phyloP scores from a whole-genome alignment of 1,139 yeast species.

The Yamadazyma oceani region DNA sequence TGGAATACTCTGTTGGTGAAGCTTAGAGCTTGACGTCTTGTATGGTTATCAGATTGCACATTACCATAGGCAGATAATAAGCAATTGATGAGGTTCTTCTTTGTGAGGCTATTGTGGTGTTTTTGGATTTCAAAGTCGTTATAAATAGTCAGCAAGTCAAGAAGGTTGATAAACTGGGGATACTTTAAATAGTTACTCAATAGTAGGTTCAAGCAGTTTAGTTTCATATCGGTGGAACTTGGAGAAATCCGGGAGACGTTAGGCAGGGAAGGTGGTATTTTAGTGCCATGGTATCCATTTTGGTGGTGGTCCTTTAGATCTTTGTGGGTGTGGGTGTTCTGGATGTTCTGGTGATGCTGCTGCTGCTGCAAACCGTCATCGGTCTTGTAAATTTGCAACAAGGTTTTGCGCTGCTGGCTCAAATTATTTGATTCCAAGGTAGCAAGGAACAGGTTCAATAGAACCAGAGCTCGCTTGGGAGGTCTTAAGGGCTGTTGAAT shows the following conservation, averaged over 20 bases:
- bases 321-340: no score
- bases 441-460: neutral
- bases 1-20: neutral
- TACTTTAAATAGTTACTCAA: constrained; percentile 12
- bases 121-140: constrained; percentile 7
- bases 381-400: neutral
- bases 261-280: no score
- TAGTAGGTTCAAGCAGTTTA: constrained; percentile 13
- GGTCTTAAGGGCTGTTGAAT: no score
- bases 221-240: constrained; percentile 4
- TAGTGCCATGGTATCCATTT: no score
- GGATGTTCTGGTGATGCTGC: no score
- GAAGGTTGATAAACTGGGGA: constrained; percentile 12
- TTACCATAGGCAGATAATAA: constrained; percentile 7
- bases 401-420: neutral
- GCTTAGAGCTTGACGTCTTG: neutral
- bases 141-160: constrained; percentile 10
- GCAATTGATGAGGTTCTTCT: constrained; percentile 8
- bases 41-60: constrained; percentile 5
- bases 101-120: neutral
- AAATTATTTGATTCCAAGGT: constrained; percentile 1
- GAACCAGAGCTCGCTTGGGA: no score
- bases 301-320: no score
- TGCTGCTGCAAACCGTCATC: no score
- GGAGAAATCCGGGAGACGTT: no score